A percentile compares a stretch with the other conserved stretches of the same genome.
Conservation (phyloP, 768 basidiomycete genomes). For the Russula earlei region DNA sequence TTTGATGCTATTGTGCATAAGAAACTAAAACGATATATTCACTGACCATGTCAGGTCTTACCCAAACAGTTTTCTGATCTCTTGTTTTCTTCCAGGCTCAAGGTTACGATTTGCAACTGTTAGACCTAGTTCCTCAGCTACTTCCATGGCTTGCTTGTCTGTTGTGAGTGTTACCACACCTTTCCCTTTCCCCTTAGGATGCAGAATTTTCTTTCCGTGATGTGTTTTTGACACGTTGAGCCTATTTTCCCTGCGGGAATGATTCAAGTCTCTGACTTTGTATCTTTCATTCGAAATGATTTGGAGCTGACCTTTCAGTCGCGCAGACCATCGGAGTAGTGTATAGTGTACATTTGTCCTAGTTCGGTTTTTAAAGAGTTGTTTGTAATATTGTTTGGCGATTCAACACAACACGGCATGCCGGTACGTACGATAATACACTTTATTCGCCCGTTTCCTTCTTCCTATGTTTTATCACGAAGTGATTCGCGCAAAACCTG, state of each 20-base stretch:
- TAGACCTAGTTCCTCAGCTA: background rate
- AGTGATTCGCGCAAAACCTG: too few relatives aligned
- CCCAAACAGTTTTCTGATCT: background rate
- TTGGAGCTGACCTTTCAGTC: background rate
- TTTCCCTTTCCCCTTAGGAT: conserved; percentile 29
- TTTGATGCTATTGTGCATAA: conserved; percentile 43
- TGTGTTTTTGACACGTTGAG: conserved; percentile 49
- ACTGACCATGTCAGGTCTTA: conserved; percentile 26
- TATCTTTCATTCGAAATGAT: background rate
- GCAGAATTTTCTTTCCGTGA: conserved; percentile 39
- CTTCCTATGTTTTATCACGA: too few relatives aligned
- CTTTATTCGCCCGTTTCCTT: too few relatives aligned
- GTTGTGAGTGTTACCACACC: conserved; percentile 26
- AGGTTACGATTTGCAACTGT: background rate
- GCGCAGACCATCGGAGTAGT: background rate
- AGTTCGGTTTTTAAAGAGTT: background rate
- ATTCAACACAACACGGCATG: background rate
- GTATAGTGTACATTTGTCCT: background rate
- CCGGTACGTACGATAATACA: too few relatives aligned
- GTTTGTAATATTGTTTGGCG: background rate
- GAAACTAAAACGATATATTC: conserved; percentile 42
- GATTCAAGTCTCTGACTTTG: conserved; percentile 72
- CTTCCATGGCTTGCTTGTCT: background rate
- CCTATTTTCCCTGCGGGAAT: conserved; percentile 52
- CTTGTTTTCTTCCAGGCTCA: background rate